These are phyloP conservation scores for Neopestalotiopsis clavispora DNA, from an alignment of 2,329 filamentous ascomycete species.

Conservation along the genomic window DNA sequence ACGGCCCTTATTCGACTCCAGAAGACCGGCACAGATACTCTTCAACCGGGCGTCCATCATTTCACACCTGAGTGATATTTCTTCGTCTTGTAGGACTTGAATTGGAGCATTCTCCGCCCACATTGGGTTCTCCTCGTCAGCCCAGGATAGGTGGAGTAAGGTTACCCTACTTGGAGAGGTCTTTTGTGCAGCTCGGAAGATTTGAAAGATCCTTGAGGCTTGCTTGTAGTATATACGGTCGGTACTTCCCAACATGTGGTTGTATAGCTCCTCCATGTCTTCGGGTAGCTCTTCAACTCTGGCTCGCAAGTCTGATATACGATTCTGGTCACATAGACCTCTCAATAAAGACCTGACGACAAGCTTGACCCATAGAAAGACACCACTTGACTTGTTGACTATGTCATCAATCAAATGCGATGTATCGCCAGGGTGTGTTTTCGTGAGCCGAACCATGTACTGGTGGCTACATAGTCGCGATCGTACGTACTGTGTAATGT, in stretches of 20 bases:
- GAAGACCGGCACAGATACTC: conserved; percentile 4
- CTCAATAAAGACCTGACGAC: conserved; percentile 6
- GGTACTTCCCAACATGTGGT: background rate
- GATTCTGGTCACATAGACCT: conserved; percentile 7
- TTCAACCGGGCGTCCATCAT: conserved; percentile 3
- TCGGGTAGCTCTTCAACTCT: background rate
- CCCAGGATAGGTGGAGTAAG: conserved; percentile 3
- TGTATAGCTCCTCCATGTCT: conserved; percentile 5
- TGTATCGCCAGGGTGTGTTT: background rate
- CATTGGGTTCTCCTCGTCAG: background rate
- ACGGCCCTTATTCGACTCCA: conserved; percentile 1
- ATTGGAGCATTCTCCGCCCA: background rate
- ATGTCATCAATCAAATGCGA: background rate
- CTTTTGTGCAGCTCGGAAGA: background rate
- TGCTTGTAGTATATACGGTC: background rate
- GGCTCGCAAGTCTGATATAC: conserved; percentile 8
- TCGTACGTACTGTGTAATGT: background rate
- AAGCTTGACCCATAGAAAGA: conserved; percentile 16
- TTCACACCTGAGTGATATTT: background rate
- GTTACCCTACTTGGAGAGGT: background rate
- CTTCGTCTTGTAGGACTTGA: background rate
- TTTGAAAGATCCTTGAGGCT: background rate
- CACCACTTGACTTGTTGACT: conserved; percentile 7
- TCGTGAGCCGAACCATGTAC: conserved; percentile 5
- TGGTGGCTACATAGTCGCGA: background rate